Percentiles rank a stretch among this genome's conserved stretches.
Evolutionary conservation across 352 stramenopile species (phyloP).

Genomic region (Thalassiosira mediterranea): DNA sequence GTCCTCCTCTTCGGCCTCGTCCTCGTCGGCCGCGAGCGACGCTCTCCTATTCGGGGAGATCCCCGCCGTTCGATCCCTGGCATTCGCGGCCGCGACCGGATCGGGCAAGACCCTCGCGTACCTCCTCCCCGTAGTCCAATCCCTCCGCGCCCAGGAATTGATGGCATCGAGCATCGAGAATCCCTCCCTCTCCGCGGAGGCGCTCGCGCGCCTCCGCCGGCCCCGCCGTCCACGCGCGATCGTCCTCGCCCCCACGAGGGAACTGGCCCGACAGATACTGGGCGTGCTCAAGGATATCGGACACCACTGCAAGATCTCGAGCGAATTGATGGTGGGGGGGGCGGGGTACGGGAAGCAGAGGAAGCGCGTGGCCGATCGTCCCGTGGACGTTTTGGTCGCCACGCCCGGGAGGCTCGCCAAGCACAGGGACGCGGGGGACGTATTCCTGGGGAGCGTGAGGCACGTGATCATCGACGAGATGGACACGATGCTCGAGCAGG

Average conservation of each 20-base stretch:
- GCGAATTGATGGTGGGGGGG: slow-evolving; percentile 80
- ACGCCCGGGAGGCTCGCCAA: slow-evolving; percentile 81
- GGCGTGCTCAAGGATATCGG: slow-evolving; percentile 68
- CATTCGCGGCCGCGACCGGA: slow-evolving; percentile 91
- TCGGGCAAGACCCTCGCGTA: slow-evolving; percentile 97
- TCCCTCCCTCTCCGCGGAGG: slow-evolving; percentile 19
- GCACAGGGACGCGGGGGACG: slow-evolving; percentile 75
- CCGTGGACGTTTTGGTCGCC: slow-evolving; percentile 79
- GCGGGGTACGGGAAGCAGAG: slow-evolving; percentile 71
- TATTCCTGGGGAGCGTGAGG: slow-evolving; percentile 73
- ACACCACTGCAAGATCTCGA: slow-evolving; percentile 68
- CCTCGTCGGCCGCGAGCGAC: not conserved
- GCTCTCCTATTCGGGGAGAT: slow-evolving; percentile 20
- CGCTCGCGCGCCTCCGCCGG: slow-evolving; percentile 43
- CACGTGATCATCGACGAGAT: slow-evolving; percentile 85
- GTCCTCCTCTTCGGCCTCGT: not conserved
- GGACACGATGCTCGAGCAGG: slow-evolving; percentile 86
- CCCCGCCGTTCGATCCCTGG: slow-evolving; percentile 45
- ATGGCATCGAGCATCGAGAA: slow-evolving; percentile 39
- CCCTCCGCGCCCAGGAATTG: slow-evolving; percentile 51
- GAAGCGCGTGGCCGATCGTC: slow-evolving; percentile 57
- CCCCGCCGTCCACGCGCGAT: slow-evolving; percentile 65
- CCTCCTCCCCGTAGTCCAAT: slow-evolving; percentile 93
- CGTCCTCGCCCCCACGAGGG: slow-evolving; percentile 80
- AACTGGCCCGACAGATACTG: slow-evolving; percentile 80